Evolutionary conservation across 805 yeast genomes (phyloP).

Genomic region (Novakomyces olei): DNA sequence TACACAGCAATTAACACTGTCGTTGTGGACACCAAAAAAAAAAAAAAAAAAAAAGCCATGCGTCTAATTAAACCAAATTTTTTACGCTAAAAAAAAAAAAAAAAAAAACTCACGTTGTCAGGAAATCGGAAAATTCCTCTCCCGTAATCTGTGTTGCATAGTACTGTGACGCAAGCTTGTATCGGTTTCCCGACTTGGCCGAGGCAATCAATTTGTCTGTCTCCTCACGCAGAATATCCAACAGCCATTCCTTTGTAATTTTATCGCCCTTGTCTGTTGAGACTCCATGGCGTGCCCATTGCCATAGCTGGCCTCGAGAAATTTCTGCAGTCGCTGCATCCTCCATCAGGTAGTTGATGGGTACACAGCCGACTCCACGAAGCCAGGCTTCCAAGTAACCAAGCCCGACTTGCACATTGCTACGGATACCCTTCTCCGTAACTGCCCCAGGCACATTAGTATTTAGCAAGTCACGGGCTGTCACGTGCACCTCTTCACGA

Average conservation of each 20-base stretch:
- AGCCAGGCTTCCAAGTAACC: constrained; percentile 59
- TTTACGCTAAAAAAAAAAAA: too few relatives aligned
- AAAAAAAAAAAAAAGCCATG: too few relatives aligned
- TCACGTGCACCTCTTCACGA: constrained; percentile 26
- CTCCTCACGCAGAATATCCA: constrained; percentile 33
- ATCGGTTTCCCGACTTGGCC: constrained; percentile 25
- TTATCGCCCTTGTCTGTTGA: constrained; percentile 31
- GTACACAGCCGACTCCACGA: constrained; percentile 49
- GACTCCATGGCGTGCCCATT: constrained; percentile 49
- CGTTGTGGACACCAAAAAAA: too few relatives aligned
- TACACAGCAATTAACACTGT: too few relatives aligned
- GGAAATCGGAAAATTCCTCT: constrained; percentile 40
- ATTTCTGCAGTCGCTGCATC: constrained; percentile 65
- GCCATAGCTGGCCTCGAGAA: constrained; percentile 50
- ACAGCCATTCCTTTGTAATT: constrained; percentile 31
- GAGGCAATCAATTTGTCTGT: constrained; percentile 27
- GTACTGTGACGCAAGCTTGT: constrained; percentile 32
- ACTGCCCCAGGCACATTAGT: constrained; percentile 36
- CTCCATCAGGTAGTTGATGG: constrained; percentile 55
- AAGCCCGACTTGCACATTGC: constrained; percentile 39
- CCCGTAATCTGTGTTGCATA: constrained; percentile 44
- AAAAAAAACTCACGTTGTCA: too few relatives aligned
- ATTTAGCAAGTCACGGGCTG: constrained; percentile 38
- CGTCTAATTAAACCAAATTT: too few relatives aligned
- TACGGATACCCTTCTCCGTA: constrained; percentile 44